phyloP scores from a whole-genome alignment of 805 yeast genomes.

The Isabelozyma gotoi region DNA sequence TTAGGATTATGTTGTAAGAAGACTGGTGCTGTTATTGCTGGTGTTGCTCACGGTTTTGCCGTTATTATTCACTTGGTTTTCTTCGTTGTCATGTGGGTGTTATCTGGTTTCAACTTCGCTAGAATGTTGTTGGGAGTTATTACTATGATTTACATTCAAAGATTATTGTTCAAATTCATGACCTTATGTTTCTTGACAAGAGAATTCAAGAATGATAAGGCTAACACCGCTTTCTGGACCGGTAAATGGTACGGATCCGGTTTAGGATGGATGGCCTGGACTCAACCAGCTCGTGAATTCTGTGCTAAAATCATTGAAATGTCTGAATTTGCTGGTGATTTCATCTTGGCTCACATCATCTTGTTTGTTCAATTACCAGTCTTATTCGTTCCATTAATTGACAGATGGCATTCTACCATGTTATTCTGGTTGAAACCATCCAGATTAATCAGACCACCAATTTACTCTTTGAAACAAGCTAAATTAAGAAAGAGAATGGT shows the following conservation, averaged over 20 bases:
- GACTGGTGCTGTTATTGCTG: slow-evolving; percentile 95
- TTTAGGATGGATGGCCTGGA: slow-evolving; percentile 88
- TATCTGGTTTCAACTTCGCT: slow-evolving; percentile 87
- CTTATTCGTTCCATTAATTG: slow-evolving; percentile 80
- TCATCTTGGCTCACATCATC: slow-evolving; percentile 85
- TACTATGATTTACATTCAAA: slow-evolving; percentile 83
- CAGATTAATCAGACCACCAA: slow-evolving; percentile 96
- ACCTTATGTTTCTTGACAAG: slow-evolving; percentile 80
- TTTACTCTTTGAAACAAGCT: slow-evolving; percentile 94
- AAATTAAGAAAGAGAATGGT: slow-evolving; percentile 97
- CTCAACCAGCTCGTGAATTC: slow-evolving; percentile 96
- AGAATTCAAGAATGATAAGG: slow-evolving; percentile 92
- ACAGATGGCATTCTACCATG: slow-evolving; percentile 97
- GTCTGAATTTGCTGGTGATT: slow-evolving; percentile 96
- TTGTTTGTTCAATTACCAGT: slow-evolving; percentile 89
- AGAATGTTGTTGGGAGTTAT: slow-evolving; percentile 85
- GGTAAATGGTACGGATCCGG: slow-evolving; percentile 99
- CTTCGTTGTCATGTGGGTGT: slow-evolving; percentile 95
- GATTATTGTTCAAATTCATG: slow-evolving; percentile 81
- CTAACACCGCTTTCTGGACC: slow-evolving; percentile 99
- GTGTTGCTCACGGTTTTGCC: slow-evolving; percentile 92
- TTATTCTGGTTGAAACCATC: slow-evolving; percentile 98
- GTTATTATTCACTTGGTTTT: slow-evolving; percentile 83
- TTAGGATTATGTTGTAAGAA: slow-evolving; percentile 93
- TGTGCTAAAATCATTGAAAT: slow-evolving; percentile 90